phyloP scores from a whole-genome alignment of 768 basidiomycete genomes.

The Xanthoconium purpureum region DNA sequence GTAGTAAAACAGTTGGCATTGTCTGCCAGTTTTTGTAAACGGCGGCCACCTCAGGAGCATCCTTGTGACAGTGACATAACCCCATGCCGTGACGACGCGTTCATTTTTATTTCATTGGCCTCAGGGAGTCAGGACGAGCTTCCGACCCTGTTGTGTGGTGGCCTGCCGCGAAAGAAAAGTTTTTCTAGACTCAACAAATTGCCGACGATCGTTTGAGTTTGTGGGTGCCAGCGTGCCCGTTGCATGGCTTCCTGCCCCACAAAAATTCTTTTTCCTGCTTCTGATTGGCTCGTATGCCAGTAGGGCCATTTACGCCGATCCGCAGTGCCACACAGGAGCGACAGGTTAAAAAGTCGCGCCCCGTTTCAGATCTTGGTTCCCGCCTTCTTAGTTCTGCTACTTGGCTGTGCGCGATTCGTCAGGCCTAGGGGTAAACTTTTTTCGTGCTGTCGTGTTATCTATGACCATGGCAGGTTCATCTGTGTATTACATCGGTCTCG shows the following conservation, averaged over 20 bases:
- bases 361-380: background rate
- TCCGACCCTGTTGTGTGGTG: background rate
- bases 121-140: background rate
- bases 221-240: background rate
- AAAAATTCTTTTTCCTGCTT: background rate
- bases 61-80: background rate
- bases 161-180: background rate
- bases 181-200: background rate
- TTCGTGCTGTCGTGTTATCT: background rate
- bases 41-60: background rate
- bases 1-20: background rate
- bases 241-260: background rate
- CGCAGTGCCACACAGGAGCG: background rate
- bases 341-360: background rate
- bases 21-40: background rate
- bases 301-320: background rate
- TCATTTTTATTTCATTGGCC: background rate
- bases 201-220: background rate
- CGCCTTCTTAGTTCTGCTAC: background rate
- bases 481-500: slow-evolving; percentile 5
- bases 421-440: background rate
- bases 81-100: background rate
- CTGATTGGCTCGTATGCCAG: background rate
- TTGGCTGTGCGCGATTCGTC: background rate
- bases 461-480: background rate